phyloP scores from a whole-genome alignment of 2,329 filamentous ascomycete species.

The Colletotrichum cuscutae region DNA sequence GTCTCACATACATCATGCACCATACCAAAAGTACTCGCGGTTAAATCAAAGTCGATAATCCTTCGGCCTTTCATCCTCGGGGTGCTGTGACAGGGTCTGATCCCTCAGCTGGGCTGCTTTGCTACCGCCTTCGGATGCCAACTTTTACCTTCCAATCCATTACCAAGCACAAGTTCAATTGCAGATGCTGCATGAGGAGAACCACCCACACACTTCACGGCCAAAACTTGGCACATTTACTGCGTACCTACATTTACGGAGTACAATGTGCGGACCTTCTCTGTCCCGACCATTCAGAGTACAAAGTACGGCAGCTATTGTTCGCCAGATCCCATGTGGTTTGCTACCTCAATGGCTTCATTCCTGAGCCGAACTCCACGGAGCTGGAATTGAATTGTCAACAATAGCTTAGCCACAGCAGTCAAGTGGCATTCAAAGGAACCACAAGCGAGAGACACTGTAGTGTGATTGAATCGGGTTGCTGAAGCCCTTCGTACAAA shows the following conservation, averaged over 20 bases:
- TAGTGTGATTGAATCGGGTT: not conserved
- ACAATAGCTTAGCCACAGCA: not conserved
- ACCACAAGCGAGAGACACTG: not conserved
- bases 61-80: not conserved
- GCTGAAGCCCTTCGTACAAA: not conserved
- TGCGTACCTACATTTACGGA: not conserved
- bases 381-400: not conserved
- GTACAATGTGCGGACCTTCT: not conserved
- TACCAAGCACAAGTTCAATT: not conserved
- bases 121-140: not conserved
- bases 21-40: not conserved
- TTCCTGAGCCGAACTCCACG: not conserved
- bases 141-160: no score
- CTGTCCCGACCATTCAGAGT: not conserved
- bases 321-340: not conserved
- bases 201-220: not conserved
- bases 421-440: not conserved
- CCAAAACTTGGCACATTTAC: not conserved
- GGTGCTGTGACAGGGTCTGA: constrained; percentile 28
- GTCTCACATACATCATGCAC: not conserved
- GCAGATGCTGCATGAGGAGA: not conserved
- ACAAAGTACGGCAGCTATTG: not conserved
- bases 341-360: not conserved
- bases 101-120: constrained; percentile 20
- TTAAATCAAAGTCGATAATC: not conserved